Evolutionary conservation across 345 rosid genomes (phyloP), one percentile per base, ranked within the genome.

Genomic region (Arabis hirsuta): DNA sequence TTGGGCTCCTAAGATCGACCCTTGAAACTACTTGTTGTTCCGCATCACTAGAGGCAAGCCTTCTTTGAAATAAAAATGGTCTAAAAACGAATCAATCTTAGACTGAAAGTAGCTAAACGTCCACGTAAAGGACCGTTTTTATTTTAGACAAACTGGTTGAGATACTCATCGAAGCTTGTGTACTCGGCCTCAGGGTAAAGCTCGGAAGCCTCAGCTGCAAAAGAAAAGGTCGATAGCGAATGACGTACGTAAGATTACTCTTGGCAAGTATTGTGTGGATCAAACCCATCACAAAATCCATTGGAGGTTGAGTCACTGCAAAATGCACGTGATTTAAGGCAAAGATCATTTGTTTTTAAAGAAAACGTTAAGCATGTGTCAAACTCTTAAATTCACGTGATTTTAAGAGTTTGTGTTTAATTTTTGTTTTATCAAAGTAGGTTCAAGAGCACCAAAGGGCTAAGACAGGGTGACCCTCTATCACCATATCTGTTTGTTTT

Each of bases 1-100:
- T 16, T 91, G 99, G 99, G 91, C 58, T 24, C 82, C 85, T 0
- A 90, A 95, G 87, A 87, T 95, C 60, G 79, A 91, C 81, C 83
- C 88, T 43, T 88, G 88, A 84, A 69, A 47, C 57, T 54, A 45
- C 41, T 36, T 36, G 9, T 14, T 46, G 55, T 5, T 62, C 67
- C 13, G 2, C 11, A 45, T 12, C 13, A 2, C 26, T 43, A 42
- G 73, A 32, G 68, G 10, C 38, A 34, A 34, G 60, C 50, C 12
- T 34, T 43, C 6, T 52, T 24, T 36, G 6, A 61, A 9, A 36
- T 38, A 13, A 31, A 5, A 6, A 32, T n/a, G 6, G 27, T 24
- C 11, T 27, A n/a, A 7, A 11, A 16, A 41, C 7, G 1, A 52
- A 66, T 26, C 12, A 22, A 36, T n/a, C n/a, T 62, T 31, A 2